These are phyloP conservation scores for Trichoderma breve DNA, from an alignment of 2,329 filamentous ascomycete species.

Conservation along the genomic window DNA sequence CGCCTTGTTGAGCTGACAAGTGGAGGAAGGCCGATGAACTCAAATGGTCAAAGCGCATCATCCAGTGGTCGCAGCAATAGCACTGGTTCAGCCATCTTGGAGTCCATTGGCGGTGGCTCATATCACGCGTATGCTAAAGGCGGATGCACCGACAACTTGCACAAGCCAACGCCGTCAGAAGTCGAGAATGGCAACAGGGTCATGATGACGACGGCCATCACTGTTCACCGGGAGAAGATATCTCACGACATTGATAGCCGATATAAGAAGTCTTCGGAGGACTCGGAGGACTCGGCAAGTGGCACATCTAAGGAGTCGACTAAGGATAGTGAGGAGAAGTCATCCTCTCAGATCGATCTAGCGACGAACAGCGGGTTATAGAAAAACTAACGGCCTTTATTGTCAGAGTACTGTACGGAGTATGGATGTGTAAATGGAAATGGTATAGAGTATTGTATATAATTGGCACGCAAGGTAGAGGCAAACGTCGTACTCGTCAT, in stretches of 20 bases:
- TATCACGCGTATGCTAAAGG: constrained; percentile 10
- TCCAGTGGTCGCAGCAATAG: not conserved
- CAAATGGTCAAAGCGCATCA: not conserved
- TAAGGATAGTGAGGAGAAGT: not conserved
- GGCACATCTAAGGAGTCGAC: not conserved
- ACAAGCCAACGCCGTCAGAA: constrained; percentile 1
- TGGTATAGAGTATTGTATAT: not conserved
- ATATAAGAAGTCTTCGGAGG: not conserved
- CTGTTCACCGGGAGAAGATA: constrained; percentile 6
- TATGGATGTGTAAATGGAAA: not conserved
- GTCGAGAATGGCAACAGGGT: constrained; percentile 3
- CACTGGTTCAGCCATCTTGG: not conserved
- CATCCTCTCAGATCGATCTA: not conserved
- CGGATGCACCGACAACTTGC: not conserved
- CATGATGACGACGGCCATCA: constrained; percentile 15
- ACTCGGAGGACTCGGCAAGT: not conserved
- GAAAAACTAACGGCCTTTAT: not conserved
- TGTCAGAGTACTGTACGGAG: not conserved
- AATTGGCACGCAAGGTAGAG: not conserved
- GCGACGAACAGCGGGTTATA: not conserved
- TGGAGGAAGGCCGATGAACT: not conserved
- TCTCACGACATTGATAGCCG: not conserved
- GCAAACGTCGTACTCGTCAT: not conserved
- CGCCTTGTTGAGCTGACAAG: constrained; percentile 30
- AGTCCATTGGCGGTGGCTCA: constrained; percentile 3